These are phyloP conservation scores for Sarocladiaceae sp. DNA, from an alignment of 2,329 filamentous ascomycete species.

Conservation along the genomic window DNA sequence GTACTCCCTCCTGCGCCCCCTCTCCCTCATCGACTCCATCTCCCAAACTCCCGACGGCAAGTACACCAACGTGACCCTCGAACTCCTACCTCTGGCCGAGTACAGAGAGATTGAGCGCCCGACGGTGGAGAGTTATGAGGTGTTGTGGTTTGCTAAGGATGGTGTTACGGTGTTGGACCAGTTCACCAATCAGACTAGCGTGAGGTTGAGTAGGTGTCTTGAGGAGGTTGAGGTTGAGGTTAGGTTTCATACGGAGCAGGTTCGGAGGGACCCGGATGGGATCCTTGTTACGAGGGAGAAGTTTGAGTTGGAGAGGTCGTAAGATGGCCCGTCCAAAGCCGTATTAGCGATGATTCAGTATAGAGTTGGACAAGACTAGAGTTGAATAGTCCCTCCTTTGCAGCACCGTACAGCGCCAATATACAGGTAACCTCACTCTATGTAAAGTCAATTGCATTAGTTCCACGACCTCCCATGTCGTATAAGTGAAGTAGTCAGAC, in stretches of 20 bases:
- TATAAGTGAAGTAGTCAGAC: neutral
- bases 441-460: no score
- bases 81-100: constrained; percentile 22
- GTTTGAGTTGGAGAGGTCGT: constrained; percentile 10
- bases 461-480: no score
- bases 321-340: no score
- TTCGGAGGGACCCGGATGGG: constrained; percentile 18
- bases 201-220: constrained; percentile 14
- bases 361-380: no score
- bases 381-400: no score
- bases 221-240: constrained; percentile 21
- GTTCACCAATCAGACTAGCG: constrained; percentile 23
- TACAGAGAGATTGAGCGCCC: constrained; percentile 19
- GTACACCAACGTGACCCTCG: constrained; percentile 18
- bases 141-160: constrained; percentile 22
- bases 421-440: no score
- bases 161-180: constrained; percentile 17
- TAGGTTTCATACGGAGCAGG: constrained; percentile 22
- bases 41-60: constrained; percentile 18
- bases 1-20: constrained; percentile 20
- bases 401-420: no score
- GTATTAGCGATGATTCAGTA: no score
- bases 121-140: constrained; percentile 21
- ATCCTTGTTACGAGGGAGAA: constrained; percentile 18
- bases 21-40: constrained; percentile 22